Base-by-base conservation (phyloP, 352 stramenopile species). In the Phytophthora palmivora region DNA sequence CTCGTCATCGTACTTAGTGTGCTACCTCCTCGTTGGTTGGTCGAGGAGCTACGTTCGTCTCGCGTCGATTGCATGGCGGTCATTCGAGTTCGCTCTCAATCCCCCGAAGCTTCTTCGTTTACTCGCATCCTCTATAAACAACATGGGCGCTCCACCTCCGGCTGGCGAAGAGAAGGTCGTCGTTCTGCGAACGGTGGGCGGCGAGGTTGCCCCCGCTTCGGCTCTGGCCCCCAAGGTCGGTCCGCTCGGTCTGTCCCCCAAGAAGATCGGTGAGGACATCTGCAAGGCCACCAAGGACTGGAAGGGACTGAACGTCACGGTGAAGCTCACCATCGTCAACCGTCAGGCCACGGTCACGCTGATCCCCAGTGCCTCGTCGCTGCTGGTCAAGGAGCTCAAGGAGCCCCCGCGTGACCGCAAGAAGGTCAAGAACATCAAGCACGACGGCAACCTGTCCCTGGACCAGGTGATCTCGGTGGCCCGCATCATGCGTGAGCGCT, bases 231-330 rank as follows among this genome's bases (percentile, higher is more conserved):
- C 98, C 70, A 99, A 99, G 91, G 97, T 99, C 72, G 98, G 98
- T 94, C 97, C 98, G 62, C 96, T 99, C 57, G 98, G 98, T 97
- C 88, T 99, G n/a, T 99, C 97, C 54, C 97, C 98, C 64, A 99
- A 99, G 94, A 99, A 99, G 85, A 97, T 99, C 64, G 98, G 98
- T 72, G 98, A 99, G 80, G 98, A 99, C 88, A 99, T 99, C 76
- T 97, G 98, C 89, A 99, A 99, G 89, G 97, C 96, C 65, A 99
- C 98, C 58, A 69, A 91, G 76, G 98, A 99, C 87, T 99, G 98
- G 98, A 99, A 99, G 85, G 98, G 98, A 72, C 86, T 99, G 45
- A 99, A 98, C 71, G 98, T 99, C 57, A 99, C 97, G 55, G 93
- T 99, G 61, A 99, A 99, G 95, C 92, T 99, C 53, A 99, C 97